These are phyloP conservation scores for Tylopilus sp. DNA, from an alignment of 768 basidiomycete genomes.

Conservation along the genomic window DNA sequence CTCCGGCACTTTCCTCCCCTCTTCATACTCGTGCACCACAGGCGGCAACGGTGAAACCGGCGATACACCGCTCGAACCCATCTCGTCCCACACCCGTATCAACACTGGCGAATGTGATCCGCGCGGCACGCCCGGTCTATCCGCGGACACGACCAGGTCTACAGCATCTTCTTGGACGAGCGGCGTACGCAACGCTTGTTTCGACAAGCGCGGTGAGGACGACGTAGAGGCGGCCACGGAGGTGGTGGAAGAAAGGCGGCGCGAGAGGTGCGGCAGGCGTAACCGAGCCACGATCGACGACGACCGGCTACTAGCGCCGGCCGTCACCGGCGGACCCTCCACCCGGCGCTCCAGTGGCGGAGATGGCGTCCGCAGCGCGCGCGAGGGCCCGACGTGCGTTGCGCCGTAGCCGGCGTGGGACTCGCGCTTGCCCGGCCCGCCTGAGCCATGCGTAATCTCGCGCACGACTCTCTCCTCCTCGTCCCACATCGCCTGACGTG, in stretches of 20 bases:
- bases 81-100: conserved; percentile 28
- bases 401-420: conserved; percentile 33
- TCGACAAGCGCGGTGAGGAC: conserved; percentile 3
- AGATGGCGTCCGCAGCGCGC: conserved; percentile 2
- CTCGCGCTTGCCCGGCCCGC: conserved; percentile 3
- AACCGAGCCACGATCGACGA: conserved; percentile 15
- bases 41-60: background rate
- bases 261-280: conserved; percentile 10
- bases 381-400: conserved; percentile 17
- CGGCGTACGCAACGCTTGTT: conserved; percentile 13
- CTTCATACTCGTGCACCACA: background rate
- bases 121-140: conserved; percentile 16
- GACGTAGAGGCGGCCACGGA: background rate
- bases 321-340: conserved; percentile 8
- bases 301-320: conserved; percentile 4
- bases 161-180: conserved; percentile 63
- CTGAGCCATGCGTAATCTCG: conserved; percentile 20
- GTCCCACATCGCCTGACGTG: conserved; percentile 28
- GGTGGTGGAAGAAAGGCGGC: background rate
- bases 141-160: conserved; percentile 66
- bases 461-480: conserved; percentile 29
- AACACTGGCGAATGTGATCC: conserved; percentile 16
- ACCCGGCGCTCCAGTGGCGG: conserved; percentile 5
- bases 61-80: background rate
- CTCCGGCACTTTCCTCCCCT: background rate